These are phyloP conservation scores for Intubia oerlemansii DNA, from an alignment of 2,329 filamentous ascomycete genomes.

Conservation along the genomic window DNA sequence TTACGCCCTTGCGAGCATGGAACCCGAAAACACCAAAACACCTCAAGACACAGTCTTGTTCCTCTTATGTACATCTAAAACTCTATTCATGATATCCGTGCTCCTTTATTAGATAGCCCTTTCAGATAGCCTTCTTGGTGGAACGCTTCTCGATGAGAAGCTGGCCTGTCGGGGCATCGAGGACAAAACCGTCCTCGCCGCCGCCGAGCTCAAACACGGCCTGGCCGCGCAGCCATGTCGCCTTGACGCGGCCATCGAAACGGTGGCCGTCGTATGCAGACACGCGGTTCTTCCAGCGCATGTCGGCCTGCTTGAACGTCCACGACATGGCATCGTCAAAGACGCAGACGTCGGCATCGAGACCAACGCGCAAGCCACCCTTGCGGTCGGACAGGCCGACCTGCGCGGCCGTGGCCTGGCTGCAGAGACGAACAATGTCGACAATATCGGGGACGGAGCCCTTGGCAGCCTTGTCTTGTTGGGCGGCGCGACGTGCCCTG, in stretches of 20 bases:
- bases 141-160: slow-evolving; percentile 23
- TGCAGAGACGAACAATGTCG: slow-evolving; percentile 73
- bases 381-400: slow-evolving; percentile 67
- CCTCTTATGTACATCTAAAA: too few relatives aligned
- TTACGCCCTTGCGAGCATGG: too few relatives aligned
- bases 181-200: slow-evolving; percentile 25
- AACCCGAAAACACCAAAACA: too few relatives aligned
- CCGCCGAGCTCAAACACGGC: slow-evolving; percentile 53
- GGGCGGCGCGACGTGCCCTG: slow-evolving; percentile 30
- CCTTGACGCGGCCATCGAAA: slow-evolving; percentile 56
- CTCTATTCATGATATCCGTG: too few relatives aligned
- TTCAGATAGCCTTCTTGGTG: too few relatives aligned
- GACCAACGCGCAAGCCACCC: slow-evolving; percentile 59
- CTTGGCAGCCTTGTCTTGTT: slow-evolving; percentile 12
- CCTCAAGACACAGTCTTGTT: too few relatives aligned
- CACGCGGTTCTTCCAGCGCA: slow-evolving; percentile 90
- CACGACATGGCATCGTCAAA: slow-evolving; percentile 75
- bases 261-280: slow-evolving; percentile 71
- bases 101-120: too few relatives aligned
- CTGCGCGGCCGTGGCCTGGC: slow-evolving; percentile 67
- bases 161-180: slow-evolving; percentile 24
- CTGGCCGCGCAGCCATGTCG: slow-evolving; percentile 67
- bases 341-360: slow-evolving; percentile 79
- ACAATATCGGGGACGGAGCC: slow-evolving; percentile 31
- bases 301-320: slow-evolving; percentile 50